Base-by-base conservation (phyloP, 495 filamentous ascomycete genomes). In the Aspergillus kassunensis region DNA sequence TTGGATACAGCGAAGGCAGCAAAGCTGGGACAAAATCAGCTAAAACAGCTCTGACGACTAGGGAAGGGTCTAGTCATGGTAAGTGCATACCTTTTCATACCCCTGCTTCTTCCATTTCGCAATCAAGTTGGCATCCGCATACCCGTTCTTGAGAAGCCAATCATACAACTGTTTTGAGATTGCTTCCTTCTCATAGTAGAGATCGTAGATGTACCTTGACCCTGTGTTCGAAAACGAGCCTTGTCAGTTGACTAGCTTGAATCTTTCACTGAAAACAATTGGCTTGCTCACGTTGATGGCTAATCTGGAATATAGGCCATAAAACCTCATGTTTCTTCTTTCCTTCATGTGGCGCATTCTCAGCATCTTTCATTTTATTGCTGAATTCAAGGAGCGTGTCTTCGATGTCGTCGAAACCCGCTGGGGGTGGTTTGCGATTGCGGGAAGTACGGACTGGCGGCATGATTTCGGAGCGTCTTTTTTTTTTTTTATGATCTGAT, bases 41-140 rank as follows among this genome's bases (percentile, higher is more conserved):
- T n/a, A n/a, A n/a, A n/a, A n/a, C n/a, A n/a, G n/a, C n/a, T n/a
- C n/a, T n/a, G n/a, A n/a, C n/a, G n/a, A n/a, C n/a, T n/a, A n/a
- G n/a, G n/a, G n/a, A n/a, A n/a, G n/a, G n/a, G n/a, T n/a, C n/a
- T n/a, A n/a, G n/a, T n/a, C n/a, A n/a, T n/a, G n/a, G n/a, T n/a
- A n/a, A n/a, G n/a, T 4, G 15, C 76, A 41, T 70, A 89, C 88
- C 83, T 97, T 97, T 72, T 97, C 93, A 70, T 99, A 99, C 18
- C 93, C 95, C 62, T 92, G 87, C 73, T 97, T 99, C 80, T 99
- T 99, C 93, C 93, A 99, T 73, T 99, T 97, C 13, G 93, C 93
- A 63, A 99, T 97, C 55, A 99, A 73, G 67, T 87, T 91, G 16
- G 87, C 81, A 74, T 99, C 93, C 9, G 89, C 93, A 67, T 99